Evolutionary conservation across 768 basidiomycete species (phyloP), one percentile per base, ranked within the genome.

Genomic region (Pholiota microspora): DNA sequence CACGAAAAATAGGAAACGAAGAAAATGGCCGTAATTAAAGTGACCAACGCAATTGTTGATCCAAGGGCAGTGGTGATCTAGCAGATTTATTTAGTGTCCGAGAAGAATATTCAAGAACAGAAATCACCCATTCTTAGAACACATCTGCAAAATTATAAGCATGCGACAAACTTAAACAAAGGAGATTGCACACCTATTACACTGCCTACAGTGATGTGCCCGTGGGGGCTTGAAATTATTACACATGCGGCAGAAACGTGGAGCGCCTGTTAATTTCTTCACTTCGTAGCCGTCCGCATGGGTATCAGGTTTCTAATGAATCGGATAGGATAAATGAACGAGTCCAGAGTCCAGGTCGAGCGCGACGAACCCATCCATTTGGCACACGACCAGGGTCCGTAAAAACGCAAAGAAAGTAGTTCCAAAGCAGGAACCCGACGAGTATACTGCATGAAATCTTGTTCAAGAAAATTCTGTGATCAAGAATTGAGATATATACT

Each of bases 41-140:
- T 93, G 88, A 0, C 97, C 97, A 58, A 99, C 89, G 64, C 95
- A 96, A 62, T 94, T 98, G 68, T 93, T 88, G 28, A 94, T 84
- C 93, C 92, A 95, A 6, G 92, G 92, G 67, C 92, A 93, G 64
- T 94, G 92, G 63, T 94, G 92, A 67, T 94, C 92, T 92, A 56
- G 23, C 49, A 36, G 45, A 12, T 36, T 47, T 8, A 48, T 21
- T 15, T 21, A 10, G 48, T 13, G 38, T 34, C 31, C 24, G 25
- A 1, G 18, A 24, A 18, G 38, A 29, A 38, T 21, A 15, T 7
- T 25, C n/a, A n/a, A n/a, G n/a, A n/a, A n/a, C n/a, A n/a, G n/a
- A n/a, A n/a, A 82, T 59, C 67, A 87, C 92, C 92, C 92, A 97
- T 96, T 45, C 92, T 86, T 51, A 97, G 81, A 31, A 96, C 80